phyloP scores from a whole-genome alignment of 2,329 filamentous ascomycete species.

The Fusarium verrucosum region DNA sequence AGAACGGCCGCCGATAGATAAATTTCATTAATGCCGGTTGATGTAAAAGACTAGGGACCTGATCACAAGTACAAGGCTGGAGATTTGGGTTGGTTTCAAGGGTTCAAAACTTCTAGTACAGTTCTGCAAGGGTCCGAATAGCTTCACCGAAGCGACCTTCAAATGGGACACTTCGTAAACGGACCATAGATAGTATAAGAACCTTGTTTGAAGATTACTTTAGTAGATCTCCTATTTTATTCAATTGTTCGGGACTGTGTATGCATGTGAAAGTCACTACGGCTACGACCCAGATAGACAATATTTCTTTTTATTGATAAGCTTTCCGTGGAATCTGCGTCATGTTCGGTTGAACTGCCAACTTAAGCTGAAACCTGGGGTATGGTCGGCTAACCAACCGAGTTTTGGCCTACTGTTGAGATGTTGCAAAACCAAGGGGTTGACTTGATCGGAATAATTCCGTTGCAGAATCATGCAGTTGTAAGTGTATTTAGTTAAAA shows the following conservation, averaged over 20 bases:
- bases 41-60: not conserved
- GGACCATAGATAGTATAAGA: not conserved
- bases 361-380: constrained; percentile 6
- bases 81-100: not conserved
- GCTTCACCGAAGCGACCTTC: not conserved
- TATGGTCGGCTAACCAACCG: not conserved
- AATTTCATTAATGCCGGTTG: not conserved
- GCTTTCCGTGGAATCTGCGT: not conserved
- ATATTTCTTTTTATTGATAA: not conserved
- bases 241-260: not conserved
- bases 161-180: not conserved
- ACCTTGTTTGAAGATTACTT: not conserved
- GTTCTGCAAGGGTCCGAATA: not conserved
- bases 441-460: not conserved
- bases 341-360: constrained; percentile 1
- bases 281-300: not conserved
- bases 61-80: constrained; percentile 2
- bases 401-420: not conserved
- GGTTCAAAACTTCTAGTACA: not conserved
- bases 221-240: not conserved
- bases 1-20: not conserved
- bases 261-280: not conserved
- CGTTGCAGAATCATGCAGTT: not conserved
- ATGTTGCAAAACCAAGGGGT: not conserved
- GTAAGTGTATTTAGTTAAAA: no score